phyloP scores from a whole-genome alignment of 768 basidiomycete genomes.

The Rubroboletus pulcherrimus region DNA sequence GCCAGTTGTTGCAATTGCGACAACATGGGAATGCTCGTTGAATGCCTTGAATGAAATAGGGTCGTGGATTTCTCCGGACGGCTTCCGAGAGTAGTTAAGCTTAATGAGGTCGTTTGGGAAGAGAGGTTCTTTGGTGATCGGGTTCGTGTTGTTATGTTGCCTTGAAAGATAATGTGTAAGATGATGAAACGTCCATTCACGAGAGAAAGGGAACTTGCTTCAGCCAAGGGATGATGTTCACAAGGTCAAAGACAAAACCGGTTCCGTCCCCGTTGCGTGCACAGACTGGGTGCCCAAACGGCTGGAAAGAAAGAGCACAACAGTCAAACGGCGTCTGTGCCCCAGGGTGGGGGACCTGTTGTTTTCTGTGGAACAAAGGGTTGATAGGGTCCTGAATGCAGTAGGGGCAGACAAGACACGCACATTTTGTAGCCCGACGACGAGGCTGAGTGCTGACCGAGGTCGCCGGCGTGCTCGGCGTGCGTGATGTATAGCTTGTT shows the following conservation, averaged over 20 bases:
- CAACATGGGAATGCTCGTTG: constrained; percentile 93
- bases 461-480: constrained; percentile 76
- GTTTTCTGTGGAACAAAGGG: constrained; percentile 45
- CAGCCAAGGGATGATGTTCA: constrained; percentile 93
- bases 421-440: constrained; percentile 71
- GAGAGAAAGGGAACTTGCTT: constrained; percentile 51
- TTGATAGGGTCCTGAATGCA: constrained; percentile 2
- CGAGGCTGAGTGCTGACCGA: constrained; percentile 80
- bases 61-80: constrained; percentile 86
- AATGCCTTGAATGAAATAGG: constrained; percentile 98
- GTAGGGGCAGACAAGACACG: constrained; percentile 24
- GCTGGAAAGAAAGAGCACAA: constrained; percentile 88
- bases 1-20: constrained; percentile 83
- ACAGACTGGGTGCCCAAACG: constrained; percentile 85
- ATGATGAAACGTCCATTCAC: constrained; percentile 4
- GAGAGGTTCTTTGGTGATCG: constrained; percentile 71
- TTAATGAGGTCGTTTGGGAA: constrained; percentile 69
- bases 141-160: constrained; percentile 78
- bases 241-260: constrained; percentile 79
- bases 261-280: constrained; percentile 79
- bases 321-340: constrained; percentile 82
- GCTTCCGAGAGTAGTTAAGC: constrained; percentile 79
- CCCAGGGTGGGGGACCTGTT: constrained; percentile 61
- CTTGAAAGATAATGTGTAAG: constrained; percentile 36
- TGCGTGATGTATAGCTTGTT: constrained; percentile 88